Conservation (phyloP, 78 protist genomes). For the Diacronema lutheri region DNA sequence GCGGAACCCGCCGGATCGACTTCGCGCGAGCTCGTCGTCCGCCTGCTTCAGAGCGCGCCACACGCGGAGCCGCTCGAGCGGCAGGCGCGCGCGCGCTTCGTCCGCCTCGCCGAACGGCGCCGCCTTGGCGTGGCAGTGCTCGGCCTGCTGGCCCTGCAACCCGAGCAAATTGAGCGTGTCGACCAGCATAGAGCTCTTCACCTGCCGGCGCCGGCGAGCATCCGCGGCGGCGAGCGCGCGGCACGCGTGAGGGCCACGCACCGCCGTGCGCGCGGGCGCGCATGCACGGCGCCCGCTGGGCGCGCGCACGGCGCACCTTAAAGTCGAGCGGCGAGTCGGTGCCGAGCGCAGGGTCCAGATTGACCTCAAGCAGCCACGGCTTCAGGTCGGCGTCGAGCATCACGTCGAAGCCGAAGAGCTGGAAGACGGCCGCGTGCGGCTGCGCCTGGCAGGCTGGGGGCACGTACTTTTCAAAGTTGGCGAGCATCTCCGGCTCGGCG, state of each 20-base stretch:
- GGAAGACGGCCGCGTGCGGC: slow-evolving; percentile 38
- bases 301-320: background rate
- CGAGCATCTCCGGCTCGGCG: background rate
- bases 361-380: slow-evolving; percentile 51
- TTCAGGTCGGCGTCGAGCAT: slow-evolving; percentile 46
- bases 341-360: slow-evolving; percentile 46
- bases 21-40: no score
- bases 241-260: background rate
- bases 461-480: background rate
- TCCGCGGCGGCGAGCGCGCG: background rate
- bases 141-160: no score
- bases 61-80: no score
- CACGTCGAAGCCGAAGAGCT: slow-evolving; percentile 70
- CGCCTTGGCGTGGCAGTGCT: no score
- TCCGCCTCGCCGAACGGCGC: no score
- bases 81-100: no score
- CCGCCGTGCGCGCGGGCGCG: background rate
- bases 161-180: background rate
- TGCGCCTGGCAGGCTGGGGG: background rate
- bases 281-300: background rate
- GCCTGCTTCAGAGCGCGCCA: no score
- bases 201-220: background rate
- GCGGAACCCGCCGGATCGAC: no score
- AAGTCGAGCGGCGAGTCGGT: slow-evolving; percentile 45
- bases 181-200: slow-evolving; percentile 2